Conservation (phyloP, 2,329 filamentous ascomycete species). For the Arachnomyces sp. region DNA sequence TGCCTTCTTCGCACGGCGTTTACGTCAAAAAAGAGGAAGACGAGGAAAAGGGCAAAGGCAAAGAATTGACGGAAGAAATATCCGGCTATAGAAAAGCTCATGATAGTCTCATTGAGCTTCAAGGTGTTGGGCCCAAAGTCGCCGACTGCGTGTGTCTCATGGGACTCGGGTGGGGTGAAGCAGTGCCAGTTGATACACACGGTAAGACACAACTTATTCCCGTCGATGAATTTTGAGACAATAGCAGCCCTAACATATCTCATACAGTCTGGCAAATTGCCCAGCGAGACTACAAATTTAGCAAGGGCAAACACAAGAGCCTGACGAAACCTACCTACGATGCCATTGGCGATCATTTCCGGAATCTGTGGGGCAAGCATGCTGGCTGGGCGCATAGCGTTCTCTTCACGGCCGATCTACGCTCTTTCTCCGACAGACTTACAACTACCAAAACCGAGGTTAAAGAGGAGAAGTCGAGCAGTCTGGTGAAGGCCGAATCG, state of each 20-base stretch:
- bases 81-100: slow-evolving; percentile 73
- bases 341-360: slow-evolving; percentile 82
- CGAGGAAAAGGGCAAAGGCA: too few relatives aligned
- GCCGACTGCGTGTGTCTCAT: slow-evolving; percentile 95
- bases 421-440: slow-evolving; percentile 67
- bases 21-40: slow-evolving; percentile 39
- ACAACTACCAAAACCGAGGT: slow-evolving; percentile 29
- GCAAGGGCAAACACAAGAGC: slow-evolving; percentile 71
- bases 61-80: neutral
- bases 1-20: slow-evolving; percentile 35
- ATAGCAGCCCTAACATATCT: slow-evolving; percentile 4
- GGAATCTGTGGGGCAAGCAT: slow-evolving; percentile 80
- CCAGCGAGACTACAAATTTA: slow-evolving; percentile 88
- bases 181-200: slow-evolving; percentile 93
- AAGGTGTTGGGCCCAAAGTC: slow-evolving; percentile 92
- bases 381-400: slow-evolving; percentile 98
- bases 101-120: slow-evolving; percentile 64
- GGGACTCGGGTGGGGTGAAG: slow-evolving; percentile 91
- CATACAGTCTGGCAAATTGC: slow-evolving; percentile 85
- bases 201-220: slow-evolving; percentile 29
- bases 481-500: slow-evolving; percentile 4
- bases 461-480: slow-evolving; percentile 17
- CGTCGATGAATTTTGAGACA: slow-evolving; percentile 1
- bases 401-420: slow-evolving; percentile 86
- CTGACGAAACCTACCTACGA: slow-evolving; percentile 84